phyloP scores from a whole-genome alignment of 1,284 basidiomycete genomes.

The Melampsora occidentalis region DNA sequence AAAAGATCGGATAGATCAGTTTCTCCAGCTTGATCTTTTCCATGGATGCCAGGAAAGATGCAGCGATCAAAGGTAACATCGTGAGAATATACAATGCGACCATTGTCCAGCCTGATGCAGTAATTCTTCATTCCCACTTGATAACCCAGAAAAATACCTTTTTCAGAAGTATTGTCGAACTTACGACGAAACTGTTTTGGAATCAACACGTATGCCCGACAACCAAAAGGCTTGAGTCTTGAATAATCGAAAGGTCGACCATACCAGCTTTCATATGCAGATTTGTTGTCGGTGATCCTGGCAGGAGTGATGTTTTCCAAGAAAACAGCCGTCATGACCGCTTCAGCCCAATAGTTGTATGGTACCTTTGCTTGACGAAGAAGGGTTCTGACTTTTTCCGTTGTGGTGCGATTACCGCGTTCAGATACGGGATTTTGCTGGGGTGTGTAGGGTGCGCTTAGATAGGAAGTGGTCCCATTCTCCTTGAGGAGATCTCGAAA shows the following conservation, averaged over 20 bases:
- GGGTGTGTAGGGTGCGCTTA: too few species aligned
- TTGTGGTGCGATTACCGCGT: neutral
- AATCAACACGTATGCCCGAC: too few species aligned
- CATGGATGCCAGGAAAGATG: neutral
- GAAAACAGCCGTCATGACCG: neutral
- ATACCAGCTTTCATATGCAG: neutral
- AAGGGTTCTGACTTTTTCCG: neutral
- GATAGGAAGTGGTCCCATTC: too few species aligned
- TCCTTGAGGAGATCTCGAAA: too few species aligned
- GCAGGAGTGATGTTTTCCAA: constrained; percentile 17
- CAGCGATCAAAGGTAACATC: neutral
- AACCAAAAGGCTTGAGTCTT: constrained; percentile 15
- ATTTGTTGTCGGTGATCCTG: neutral
- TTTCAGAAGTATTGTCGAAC: constrained; percentile 4
- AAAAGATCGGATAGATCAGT: too few species aligned
- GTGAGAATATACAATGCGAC: neutral
- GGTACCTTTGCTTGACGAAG: neutral
- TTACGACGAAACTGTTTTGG: neutral
- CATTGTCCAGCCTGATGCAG: neutral
- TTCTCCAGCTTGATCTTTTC: neutral
- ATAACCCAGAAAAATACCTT: constrained; percentile 21
- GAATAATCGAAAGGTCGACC: neutral
- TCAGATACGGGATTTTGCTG: too few species aligned
- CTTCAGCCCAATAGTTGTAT: neutral
- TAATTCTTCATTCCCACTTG: constrained; percentile 11